A percentile compares a stretch with the other conserved stretches of the same genome.
These are phyloP conservation scores for Stephania cephalantha DNA, from an alignment of 164 flowering plant species.

Conservation along the genomic window DNA sequence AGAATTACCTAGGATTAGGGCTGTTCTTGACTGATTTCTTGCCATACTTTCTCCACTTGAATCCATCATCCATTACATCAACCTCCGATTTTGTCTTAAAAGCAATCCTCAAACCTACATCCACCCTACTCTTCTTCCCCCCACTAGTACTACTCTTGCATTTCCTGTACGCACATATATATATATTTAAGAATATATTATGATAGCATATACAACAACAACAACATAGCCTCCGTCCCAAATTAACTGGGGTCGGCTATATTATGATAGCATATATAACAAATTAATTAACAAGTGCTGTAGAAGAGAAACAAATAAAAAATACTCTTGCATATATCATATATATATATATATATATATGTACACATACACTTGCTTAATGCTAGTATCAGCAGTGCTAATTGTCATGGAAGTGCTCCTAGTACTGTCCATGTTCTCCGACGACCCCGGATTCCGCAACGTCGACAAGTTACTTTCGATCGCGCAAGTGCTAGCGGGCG, in stretches of 20 bases:
- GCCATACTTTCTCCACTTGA: conserved; percentile 67
- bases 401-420: conserved; percentile 4
- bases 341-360: no score
- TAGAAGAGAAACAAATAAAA: background rate
- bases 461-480: background rate
- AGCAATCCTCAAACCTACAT: conserved; percentile 32
- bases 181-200: background rate
- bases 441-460: background rate
- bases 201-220: background rate
- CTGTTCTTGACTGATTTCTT: conserved; percentile 59
- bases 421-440: background rate
- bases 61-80: conserved; percentile 63
- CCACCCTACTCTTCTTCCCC: conserved; percentile 23
- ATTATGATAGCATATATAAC: background rate
- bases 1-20: conserved; percentile 50
- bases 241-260: no score
- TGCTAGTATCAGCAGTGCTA: conserved; percentile 10
- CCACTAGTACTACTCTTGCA: conserved; percentile 12
- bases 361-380: conserved; percentile 22
- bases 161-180: conserved; percentile 15
- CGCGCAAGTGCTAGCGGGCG: background rate
- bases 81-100: conserved; percentile 46
- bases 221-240: no score
- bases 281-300: background rate
- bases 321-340: background rate